Evolutionary conservation across 208 protist species (phyloP), one percentile per base, ranked within the genome.

Genomic region (Strigomonas culicis): DNA sequence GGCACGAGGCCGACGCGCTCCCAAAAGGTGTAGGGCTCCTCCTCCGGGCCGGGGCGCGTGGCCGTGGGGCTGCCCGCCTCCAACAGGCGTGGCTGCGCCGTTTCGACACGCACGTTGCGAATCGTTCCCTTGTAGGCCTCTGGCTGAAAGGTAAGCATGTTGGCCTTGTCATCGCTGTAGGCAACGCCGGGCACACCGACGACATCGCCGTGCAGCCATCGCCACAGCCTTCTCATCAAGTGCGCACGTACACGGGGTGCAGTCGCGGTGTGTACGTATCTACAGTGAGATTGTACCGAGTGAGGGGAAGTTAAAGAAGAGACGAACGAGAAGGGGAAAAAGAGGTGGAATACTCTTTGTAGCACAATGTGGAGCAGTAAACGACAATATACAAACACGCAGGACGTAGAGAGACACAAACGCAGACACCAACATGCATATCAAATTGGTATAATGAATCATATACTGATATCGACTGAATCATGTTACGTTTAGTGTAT

Each of bases 1-100:
- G 86, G 84, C 13, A 92, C 81, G 0, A 93, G 64, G 2, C 90
- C 90, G 21, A 90, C 56, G n/a, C 86, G 86, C 63, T 95, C 86
- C 80, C 79, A 88, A 55, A 88, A 92, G 19, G 86, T 92, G 79
- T 93, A 95, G n/a, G 89, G 89, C 69, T 82, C 77, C 68, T 82
- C 79, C 76, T 93, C 89, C 0, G 86, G 89, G 6, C 84, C 86
- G 2, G 74, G 64, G 21, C 64, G 31, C 27, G 24, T 46, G 3
- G 62, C 24, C 21, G 55, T 53, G 39, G 28, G 22, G 39, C 41
- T 46, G 59, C 56, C 65, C 11, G 68, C 49, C 17, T 71, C 59
- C 6, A 79, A n/a, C 3, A 86, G 47, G 24, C 59, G 61, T 17
- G 43, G 69, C 0, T 85, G 80, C 1, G 71, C 79, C 2, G 72